Percentiles rank a stretch among this genome's conserved stretches.
Evolutionary conservation across 306 rosid genomes (phyloP).

Genomic region (Pyrus pyrifolia): DNA sequence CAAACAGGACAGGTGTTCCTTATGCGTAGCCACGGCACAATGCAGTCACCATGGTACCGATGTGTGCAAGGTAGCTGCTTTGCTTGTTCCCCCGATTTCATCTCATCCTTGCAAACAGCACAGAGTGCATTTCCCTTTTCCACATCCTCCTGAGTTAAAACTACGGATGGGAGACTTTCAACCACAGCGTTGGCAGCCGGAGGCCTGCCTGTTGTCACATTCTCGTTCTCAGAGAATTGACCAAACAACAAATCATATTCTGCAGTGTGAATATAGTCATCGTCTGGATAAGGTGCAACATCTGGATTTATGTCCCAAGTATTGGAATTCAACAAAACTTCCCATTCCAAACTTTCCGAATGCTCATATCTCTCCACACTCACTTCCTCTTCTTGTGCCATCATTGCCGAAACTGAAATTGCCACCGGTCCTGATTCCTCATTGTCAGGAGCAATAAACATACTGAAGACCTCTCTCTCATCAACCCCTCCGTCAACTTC

Average conservation of each 20-base stretch:
- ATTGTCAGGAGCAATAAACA: constrained; percentile 30
- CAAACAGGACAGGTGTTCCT: constrained; percentile 90
- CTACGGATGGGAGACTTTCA: constrained; percentile 39
- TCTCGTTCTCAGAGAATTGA: constrained; percentile 55
- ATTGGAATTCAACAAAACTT: constrained; percentile 42
- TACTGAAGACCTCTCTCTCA: constrained; percentile 54
- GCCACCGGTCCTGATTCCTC: constrained; percentile 24
- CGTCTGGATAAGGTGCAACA: constrained; percentile 30
- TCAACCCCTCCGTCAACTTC: constrained; percentile 59
- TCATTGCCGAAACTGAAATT: constrained; percentile 3
- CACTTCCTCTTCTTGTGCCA: constrained; percentile 25
- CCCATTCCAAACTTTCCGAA: constrained; percentile 58
- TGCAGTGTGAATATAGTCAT: constrained; percentile 49
- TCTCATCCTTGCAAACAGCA: constrained; percentile 73
- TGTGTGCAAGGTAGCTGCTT: constrained; percentile 68
- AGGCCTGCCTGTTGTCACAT: constrained; percentile 31
- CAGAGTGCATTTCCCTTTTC: constrained; percentile 40
- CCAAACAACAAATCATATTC: constrained; percentile 74
- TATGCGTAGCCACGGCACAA: constrained; percentile 72
- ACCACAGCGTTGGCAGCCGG: constrained; percentile 56
- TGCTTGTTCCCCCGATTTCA: constrained; percentile 40
- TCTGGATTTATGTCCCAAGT: constrained; percentile 37
- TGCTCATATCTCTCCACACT: constrained; percentile 24
- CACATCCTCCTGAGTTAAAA: constrained; percentile 41
- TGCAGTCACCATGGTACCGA: constrained; percentile 73